These are phyloP conservation scores for Mortierella hygrophila DNA, from an alignment of 192 early-diverging fungal species.

Conservation along the genomic window DNA sequence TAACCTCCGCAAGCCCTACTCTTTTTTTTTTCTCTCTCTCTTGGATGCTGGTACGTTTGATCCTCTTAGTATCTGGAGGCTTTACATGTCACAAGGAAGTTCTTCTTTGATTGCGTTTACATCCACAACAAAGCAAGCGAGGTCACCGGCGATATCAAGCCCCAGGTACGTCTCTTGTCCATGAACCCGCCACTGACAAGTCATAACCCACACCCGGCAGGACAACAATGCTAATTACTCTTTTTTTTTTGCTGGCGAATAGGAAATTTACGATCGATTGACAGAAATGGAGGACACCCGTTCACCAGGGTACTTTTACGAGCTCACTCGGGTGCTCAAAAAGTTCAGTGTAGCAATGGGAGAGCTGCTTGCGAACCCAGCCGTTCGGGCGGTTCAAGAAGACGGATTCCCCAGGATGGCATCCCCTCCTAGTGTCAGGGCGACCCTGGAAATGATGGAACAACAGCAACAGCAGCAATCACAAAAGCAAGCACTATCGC, in stretches of 20 bases:
- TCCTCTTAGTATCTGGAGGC: conserved; percentile 19
- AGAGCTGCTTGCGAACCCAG: conserved; percentile 40
- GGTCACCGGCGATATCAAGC: conserved; percentile 30
- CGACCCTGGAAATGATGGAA: neutral
- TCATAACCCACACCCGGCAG: neutral
- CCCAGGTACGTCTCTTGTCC: conserved; percentile 26
- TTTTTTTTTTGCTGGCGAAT: neutral
- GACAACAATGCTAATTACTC: neutral
- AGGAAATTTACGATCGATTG: conserved; percentile 54
- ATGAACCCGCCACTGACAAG: neutral
- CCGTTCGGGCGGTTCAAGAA: conserved; percentile 28
- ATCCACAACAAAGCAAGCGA: conserved; percentile 43
- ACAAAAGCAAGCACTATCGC: conserved; percentile 2
- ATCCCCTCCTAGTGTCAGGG: conserved; percentile 16
- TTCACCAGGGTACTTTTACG: conserved; percentile 46
- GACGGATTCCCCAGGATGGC: neutral
- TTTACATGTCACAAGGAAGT: conserved; percentile 12
- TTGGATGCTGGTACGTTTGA: neutral
- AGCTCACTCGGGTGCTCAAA: conserved; percentile 29
- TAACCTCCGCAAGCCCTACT: neutral
- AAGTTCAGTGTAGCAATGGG: conserved; percentile 43
- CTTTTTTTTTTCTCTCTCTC: neutral
- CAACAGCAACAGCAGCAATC: conserved; percentile 1
- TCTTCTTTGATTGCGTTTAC: conserved; percentile 48
- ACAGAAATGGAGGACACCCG: conserved; percentile 47